Conservation (phyloP, 1,284 basidiomycete species). For the Apiotrichum mycotoxinovorans region DNA sequence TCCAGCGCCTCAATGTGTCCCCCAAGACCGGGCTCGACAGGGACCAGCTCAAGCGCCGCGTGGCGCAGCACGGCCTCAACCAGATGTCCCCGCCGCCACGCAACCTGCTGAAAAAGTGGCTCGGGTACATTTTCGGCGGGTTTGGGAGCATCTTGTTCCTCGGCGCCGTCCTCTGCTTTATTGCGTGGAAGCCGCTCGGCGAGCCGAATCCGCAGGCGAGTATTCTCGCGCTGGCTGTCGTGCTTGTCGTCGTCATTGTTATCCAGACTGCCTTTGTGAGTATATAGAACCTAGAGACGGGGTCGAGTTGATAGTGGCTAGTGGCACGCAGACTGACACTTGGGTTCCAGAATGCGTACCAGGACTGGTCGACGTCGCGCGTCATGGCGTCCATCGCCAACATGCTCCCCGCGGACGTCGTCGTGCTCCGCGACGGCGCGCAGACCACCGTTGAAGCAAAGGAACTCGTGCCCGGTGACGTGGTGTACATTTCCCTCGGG, state of each 20-base stretch:
- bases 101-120: constrained; percentile 48
- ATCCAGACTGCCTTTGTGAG: constrained; percentile 50
- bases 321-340: not conserved
- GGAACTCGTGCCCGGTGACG: constrained; percentile 49
- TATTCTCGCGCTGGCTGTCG: constrained; percentile 53
- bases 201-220: constrained; percentile 50
- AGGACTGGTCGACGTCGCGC: constrained; percentile 50
- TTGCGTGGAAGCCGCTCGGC: constrained; percentile 53
- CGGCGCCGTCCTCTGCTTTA: constrained; percentile 53
- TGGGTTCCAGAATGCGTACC: constrained; percentile 10
- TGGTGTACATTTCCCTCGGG: constrained; percentile 48
- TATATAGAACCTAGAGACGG: constrained; percentile 5
- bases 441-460: constrained; percentile 35
- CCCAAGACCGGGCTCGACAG: constrained; percentile 55
- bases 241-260: constrained; percentile 52
- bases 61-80: constrained; percentile 51
- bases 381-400: constrained; percentile 52
- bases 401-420: constrained; percentile 51
- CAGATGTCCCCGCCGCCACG: constrained; percentile 48
- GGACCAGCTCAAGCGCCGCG: constrained; percentile 55
- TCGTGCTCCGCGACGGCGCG: constrained; percentile 48
- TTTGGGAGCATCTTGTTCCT: constrained; percentile 60
- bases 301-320: too few relatives aligned
- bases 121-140: constrained; percentile 54
- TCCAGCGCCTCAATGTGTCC: constrained; percentile 55